phyloP scores from a whole-genome alignment of 306 rosid species.

The Cucumis melo region DNA sequence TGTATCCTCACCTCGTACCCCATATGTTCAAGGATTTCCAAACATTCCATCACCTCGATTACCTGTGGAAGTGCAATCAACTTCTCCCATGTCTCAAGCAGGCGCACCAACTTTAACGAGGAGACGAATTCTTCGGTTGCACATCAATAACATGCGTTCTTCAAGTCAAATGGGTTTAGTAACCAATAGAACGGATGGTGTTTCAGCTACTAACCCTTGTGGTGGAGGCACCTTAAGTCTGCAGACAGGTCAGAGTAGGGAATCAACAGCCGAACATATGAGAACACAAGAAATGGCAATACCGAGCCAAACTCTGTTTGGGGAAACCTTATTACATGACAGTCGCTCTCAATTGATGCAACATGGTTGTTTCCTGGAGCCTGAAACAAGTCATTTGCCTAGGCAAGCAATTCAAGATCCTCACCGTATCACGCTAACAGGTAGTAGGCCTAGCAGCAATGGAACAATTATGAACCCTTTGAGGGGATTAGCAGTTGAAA shows the following conservation, averaged over 20 bases:
- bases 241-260: constrained; percentile 44
- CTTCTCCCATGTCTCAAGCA: constrained; percentile 51
- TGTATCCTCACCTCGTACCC: constrained; percentile 42
- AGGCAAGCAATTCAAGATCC: constrained; percentile 37
- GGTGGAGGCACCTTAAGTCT: constrained; percentile 21
- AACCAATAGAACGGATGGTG: constrained; percentile 33
- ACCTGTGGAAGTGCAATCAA: constrained; percentile 40
- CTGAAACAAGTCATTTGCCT: constrained; percentile 29
- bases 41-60: constrained; percentile 51
- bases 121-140: constrained; percentile 71
- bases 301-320: constrained; percentile 45
- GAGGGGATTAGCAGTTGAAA: constrained; percentile 30
- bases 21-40: constrained; percentile 42
- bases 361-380: constrained; percentile 23
- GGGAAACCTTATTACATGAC: constrained; percentile 43
- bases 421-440: constrained; percentile 17
- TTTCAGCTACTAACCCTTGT: constrained; percentile 22
- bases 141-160: constrained; percentile 54
- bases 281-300: constrained; percentile 35
- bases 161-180: constrained; percentile 32
- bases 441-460: constrained; percentile 17
- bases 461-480: constrained; percentile 17
- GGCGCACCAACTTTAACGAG: constrained; percentile 75
- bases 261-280: constrained; percentile 21
- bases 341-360: constrained; percentile 31